Evolutionary conservation across 2,329 filamentous ascomycete genomes (phyloP).

Genomic region (Epicoccum sorghinum): DNA sequence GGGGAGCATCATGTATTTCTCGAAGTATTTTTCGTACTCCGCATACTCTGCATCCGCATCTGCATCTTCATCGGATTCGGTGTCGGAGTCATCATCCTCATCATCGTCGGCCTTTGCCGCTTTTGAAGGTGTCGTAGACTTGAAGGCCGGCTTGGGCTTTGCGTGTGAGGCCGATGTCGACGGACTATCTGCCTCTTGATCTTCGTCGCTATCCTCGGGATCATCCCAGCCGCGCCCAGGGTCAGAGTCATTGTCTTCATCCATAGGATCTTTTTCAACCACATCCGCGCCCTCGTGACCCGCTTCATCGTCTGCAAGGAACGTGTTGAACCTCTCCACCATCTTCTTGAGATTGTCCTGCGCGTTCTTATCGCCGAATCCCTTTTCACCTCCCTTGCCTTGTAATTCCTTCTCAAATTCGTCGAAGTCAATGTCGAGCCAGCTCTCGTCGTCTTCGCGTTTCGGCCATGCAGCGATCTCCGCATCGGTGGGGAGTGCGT

Average conservation of each 20-base stretch:
- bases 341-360: slow-evolving; percentile 86
- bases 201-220: slow-evolving; percentile 52
- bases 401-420: slow-evolving; percentile 84
- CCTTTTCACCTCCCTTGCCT: slow-evolving; percentile 49
- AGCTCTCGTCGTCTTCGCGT: slow-evolving; percentile 82
- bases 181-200: slow-evolving; percentile 26
- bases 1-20: slow-evolving; percentile 79
- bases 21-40: slow-evolving; percentile 77
- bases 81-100: slow-evolving; percentile 46
- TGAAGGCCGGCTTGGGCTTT: slow-evolving; percentile 67
- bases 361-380: slow-evolving; percentile 68
- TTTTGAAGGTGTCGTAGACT: slow-evolving; percentile 58
- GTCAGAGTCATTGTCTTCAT: slow-evolving; percentile 65
- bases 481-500: slow-evolving; percentile 70
- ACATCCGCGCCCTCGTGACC: slow-evolving; percentile 79
- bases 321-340: slow-evolving; percentile 90
- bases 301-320: slow-evolving; percentile 84
- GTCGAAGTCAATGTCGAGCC: slow-evolving; percentile 89
- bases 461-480: slow-evolving; percentile 76
- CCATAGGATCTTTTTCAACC: slow-evolving; percentile 65
- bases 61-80: slow-evolving; percentile 67
- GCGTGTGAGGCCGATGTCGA: neutral
- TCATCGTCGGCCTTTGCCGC: slow-evolving; percentile 50
- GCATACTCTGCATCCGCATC: slow-evolving; percentile 77
- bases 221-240: slow-evolving; percentile 52